A percentile compares a stretch with the other conserved stretches of the same genome.
These are phyloP conservation scores for Kwoniella botswanensis DNA, from an alignment of 768 basidiomycete species.

Conservation along the genomic window DNA sequence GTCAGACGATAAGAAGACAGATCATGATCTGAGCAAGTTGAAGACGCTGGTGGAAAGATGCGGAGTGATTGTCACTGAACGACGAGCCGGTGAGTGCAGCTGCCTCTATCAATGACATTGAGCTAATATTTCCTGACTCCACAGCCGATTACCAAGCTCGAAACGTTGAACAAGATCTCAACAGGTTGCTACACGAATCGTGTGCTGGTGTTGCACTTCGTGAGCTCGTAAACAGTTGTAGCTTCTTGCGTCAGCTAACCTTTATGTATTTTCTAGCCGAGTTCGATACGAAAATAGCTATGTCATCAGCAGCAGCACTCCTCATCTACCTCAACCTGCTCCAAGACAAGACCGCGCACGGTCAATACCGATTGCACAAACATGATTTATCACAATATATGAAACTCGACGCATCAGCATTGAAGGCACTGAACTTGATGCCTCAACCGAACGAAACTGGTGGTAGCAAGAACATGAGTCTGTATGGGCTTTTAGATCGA, in stretches of 20 bases:
- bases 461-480: constrained; percentile 77
- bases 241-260: neutral
- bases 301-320: constrained; percentile 79
- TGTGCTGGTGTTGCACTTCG: constrained; percentile 64
- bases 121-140: constrained; percentile 50
- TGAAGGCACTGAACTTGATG: constrained; percentile 83
- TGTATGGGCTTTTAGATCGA: constrained; percentile 88
- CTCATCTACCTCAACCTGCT: constrained; percentile 80
- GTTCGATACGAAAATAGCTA: constrained; percentile 74
- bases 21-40: constrained; percentile 85
- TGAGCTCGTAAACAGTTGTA: constrained; percentile 57
- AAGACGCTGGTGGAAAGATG: constrained; percentile 86
- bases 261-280: constrained; percentile 66
- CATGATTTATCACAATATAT: constrained; percentile 95
- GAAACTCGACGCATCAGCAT: constrained; percentile 92
- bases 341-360: constrained; percentile 76
- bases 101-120: neutral
- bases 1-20: constrained; percentile 58
- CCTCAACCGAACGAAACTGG: constrained; percentile 71
- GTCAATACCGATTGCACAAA: constrained; percentile 76
- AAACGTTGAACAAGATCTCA: constrained; percentile 79
- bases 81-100: constrained; percentile 71
- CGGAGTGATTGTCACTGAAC: constrained; percentile 84
- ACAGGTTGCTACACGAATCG: constrained; percentile 68
- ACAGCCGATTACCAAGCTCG: constrained; percentile 78